phyloP scores from a whole-genome alignment of 2,329 filamentous ascomycete species.

The Delphinella strobiligena region DNA sequence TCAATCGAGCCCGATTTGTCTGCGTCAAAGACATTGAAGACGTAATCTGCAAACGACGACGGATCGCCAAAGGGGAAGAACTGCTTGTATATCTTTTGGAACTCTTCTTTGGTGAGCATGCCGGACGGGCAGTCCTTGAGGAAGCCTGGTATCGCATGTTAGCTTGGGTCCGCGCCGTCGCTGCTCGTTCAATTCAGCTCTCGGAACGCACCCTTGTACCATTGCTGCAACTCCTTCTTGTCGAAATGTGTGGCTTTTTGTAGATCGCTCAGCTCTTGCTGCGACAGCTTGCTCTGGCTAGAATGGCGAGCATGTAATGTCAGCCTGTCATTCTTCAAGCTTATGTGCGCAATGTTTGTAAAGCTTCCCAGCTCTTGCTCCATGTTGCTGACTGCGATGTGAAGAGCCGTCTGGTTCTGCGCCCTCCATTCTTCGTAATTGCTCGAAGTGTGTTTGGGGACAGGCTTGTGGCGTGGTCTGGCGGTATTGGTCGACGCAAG shows the following conservation, averaged over 20 bases:
- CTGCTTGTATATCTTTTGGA: conserved; percentile 98
- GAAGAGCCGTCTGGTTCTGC: conserved; percentile 20
- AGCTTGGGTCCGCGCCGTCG: no score
- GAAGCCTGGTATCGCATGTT: conserved; percentile 55
- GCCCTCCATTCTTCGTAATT: conserved; percentile 20
- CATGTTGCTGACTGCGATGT: conserved; percentile 20
- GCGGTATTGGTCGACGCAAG: conserved; percentile 16
- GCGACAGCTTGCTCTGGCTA: conserved; percentile 96
- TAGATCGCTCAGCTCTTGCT: conserved; percentile 87
- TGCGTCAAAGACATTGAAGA: conserved; percentile 97
- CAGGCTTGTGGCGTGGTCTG: conserved; percentile 20
- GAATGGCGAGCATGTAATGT: conserved; percentile 17
- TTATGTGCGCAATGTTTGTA: conserved; percentile 17
- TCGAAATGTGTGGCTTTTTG: conserved; percentile 98
- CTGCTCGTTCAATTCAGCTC: no score
- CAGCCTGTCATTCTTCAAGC: conserved; percentile 18
- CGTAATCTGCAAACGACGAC: conserved; percentile 94
- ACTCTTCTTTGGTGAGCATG: conserved; percentile 95
- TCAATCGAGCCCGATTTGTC: conserved; percentile 97
- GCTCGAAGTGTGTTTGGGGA: conserved; percentile 19
- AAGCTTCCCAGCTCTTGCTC: conserved; percentile 18
- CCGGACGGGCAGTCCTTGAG: conserved; percentile 96
- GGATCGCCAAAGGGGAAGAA: conserved; percentile 99
- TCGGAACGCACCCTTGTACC: conserved; percentile 74
- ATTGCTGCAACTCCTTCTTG: conserved; percentile 99